Evolutionary conservation across 495 filamentous ascomycete species (phyloP).

Genomic region (Astrocystis sublimbata): DNA sequence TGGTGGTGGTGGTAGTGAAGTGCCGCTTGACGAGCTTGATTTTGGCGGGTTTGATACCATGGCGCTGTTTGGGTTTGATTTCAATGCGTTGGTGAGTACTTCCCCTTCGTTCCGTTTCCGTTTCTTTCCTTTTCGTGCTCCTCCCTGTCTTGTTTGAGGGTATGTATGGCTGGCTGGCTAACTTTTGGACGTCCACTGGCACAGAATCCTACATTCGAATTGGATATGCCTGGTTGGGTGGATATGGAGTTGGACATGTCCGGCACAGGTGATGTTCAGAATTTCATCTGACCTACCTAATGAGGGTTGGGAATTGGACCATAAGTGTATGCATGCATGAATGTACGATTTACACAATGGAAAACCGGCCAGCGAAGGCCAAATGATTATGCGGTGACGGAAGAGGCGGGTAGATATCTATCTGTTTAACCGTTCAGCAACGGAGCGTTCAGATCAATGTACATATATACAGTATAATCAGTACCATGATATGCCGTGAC

Average conservation of each 20-base stretch:
- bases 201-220: background rate
- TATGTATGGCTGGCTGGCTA: too few species aligned
- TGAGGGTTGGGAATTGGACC: too few species aligned
- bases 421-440: too few species aligned
- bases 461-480: too few species aligned
- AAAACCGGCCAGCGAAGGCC: background rate
- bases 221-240: conserved; percentile 1
- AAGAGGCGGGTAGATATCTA: too few species aligned
- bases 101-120: background rate
- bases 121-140: background rate
- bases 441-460: too few species aligned
- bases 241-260: background rate
- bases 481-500: too few species aligned
- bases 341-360: too few species aligned
- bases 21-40: too few species aligned
- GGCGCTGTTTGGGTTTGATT: conserved; percentile 14
- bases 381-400: background rate
- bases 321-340: too few species aligned
- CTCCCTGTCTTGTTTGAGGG: too few species aligned
- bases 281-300: background rate
- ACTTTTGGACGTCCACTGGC: background rate
- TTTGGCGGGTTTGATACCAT: conserved; percentile 3
- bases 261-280: background rate
- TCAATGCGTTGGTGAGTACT: conserved; percentile 10
- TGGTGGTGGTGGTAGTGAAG: too few species aligned